These are phyloP conservation scores for Coemansia aciculifera DNA, from an alignment of 192 early-diverging fungal species.

Conservation along the genomic window DNA sequence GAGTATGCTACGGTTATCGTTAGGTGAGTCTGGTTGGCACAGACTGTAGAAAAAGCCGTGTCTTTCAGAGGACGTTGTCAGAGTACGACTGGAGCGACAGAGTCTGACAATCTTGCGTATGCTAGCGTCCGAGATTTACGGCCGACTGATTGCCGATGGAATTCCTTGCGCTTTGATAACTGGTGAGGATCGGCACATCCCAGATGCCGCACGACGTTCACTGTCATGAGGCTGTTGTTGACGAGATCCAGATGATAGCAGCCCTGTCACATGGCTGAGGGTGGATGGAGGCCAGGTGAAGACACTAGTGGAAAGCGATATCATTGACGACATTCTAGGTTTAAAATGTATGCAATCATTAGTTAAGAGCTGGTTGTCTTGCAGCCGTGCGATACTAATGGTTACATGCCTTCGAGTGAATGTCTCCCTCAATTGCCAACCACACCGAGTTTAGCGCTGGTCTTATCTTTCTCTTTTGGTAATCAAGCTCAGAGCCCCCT, in stretches of 20 bases:
- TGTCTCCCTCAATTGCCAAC: not conserved
- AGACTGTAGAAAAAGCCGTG: not conserved
- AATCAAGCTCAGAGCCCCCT: too few relatives aligned
- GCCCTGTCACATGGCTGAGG: constrained; percentile 89
- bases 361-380: too few relatives aligned
- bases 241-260: constrained; percentile 96
- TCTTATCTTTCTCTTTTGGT: too few relatives aligned
- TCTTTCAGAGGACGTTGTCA: too few relatives aligned
- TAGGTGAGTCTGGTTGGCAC: not conserved
- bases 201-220: not conserved
- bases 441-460: not conserved
- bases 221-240: constrained; percentile 84
- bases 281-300: constrained; percentile 15
- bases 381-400: not conserved
- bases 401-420: not conserved
- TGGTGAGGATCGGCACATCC: constrained; percentile 81
- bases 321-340: too few relatives aligned
- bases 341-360: too few relatives aligned
- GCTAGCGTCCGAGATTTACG: constrained; percentile 90
- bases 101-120: constrained; percentile 59
- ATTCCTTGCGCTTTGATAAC: constrained; percentile 82
- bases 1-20: not conserved
- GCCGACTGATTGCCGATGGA: constrained; percentile 74
- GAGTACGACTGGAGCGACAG: too few relatives aligned
- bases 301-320: too few relatives aligned